phyloP scores from a whole-genome alignment of 768 basidiomycete genomes.

The Lactifluus volemus region DNA sequence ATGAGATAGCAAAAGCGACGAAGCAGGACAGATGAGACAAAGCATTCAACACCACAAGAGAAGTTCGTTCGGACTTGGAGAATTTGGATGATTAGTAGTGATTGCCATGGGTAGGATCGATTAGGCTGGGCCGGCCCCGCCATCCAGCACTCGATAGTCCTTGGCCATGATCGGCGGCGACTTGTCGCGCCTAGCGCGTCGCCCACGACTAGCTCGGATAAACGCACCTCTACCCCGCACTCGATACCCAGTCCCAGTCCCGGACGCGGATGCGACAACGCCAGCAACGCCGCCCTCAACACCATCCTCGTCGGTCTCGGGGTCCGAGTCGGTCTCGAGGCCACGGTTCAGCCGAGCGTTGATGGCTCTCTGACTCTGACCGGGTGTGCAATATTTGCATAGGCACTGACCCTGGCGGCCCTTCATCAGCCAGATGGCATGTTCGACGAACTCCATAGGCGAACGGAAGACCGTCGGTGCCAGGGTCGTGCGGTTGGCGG shows the following conservation, averaged over 20 bases:
- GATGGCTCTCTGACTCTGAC: neutral
- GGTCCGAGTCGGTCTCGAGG: neutral
- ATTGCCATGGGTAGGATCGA: too few species aligned
- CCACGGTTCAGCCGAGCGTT: neutral
- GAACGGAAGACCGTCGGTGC: slow-evolving; percentile 7
- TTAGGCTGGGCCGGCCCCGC: neutral
- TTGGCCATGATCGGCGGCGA: neutral
- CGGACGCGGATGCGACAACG: neutral
- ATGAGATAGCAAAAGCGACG: neutral
- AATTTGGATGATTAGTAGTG: too few species aligned
- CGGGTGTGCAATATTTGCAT: slow-evolving; percentile 4
- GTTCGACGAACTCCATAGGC: slow-evolving; percentile 15
- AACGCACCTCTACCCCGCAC: too few species aligned
- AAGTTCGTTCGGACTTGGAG: neutral
- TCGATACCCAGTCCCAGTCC: too few species aligned
- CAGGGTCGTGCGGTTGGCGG: neutral
- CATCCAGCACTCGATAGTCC: neutral
- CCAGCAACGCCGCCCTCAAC: too few species aligned
- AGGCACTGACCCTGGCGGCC: neutral
- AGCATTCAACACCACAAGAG: neutral
- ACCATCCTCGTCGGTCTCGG: neutral
- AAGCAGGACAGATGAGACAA: neutral
- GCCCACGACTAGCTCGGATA: neutral
- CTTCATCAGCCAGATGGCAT: slow-evolving; percentile 19
- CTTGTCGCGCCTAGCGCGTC: neutral